Percentiles rank a stretch among this genome's conserved stretches.
Conservation (phyloP, 2,329 filamentous ascomycete species). For the Hirsutella thompsonii region DNA sequence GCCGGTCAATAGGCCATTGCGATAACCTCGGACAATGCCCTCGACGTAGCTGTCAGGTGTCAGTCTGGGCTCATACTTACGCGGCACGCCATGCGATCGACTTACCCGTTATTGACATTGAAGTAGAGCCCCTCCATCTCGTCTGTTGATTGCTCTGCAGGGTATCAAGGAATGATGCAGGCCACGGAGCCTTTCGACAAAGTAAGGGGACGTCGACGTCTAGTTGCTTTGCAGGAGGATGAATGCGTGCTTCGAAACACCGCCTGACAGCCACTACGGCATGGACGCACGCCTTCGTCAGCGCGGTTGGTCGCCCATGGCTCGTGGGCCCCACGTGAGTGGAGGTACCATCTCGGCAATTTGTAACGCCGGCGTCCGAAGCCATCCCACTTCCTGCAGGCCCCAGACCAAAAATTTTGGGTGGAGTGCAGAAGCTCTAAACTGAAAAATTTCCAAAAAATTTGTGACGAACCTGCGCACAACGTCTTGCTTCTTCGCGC, state of each 20-base stretch:
- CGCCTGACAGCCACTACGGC: neutral
- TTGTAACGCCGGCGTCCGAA: conserved; percentile 9
- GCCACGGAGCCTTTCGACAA: neutral
- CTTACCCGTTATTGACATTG: conserved; percentile 85
- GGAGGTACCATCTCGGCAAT: conserved; percentile 11
- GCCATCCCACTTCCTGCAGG: conserved; percentile 13
- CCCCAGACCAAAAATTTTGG: conserved; percentile 23
- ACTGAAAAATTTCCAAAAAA: conserved; percentile 28
- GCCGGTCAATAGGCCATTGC: conserved; percentile 80
- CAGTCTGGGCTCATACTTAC: conserved; percentile 14
- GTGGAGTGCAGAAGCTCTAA: conserved; percentile 21
- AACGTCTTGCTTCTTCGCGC: conserved; percentile 19
- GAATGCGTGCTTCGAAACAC: neutral
- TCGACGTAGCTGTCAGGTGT: conserved; percentile 66
- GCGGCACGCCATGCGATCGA: conserved; percentile 6
- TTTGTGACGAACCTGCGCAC: neutral
- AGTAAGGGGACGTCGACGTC: neutral
- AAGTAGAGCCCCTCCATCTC: conserved; percentile 85
- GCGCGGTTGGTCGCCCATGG: neutral
- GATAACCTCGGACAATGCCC: conserved; percentile 92
- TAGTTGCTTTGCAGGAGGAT: neutral
- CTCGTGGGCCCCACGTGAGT: conserved; percentile 10
- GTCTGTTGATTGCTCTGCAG: too few relatives aligned
- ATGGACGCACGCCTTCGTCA: neutral
- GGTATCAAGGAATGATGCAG: too few relatives aligned